Conservation (phyloP, 176 grass and related monocot species). For the Oryza officinalis region DNA sequence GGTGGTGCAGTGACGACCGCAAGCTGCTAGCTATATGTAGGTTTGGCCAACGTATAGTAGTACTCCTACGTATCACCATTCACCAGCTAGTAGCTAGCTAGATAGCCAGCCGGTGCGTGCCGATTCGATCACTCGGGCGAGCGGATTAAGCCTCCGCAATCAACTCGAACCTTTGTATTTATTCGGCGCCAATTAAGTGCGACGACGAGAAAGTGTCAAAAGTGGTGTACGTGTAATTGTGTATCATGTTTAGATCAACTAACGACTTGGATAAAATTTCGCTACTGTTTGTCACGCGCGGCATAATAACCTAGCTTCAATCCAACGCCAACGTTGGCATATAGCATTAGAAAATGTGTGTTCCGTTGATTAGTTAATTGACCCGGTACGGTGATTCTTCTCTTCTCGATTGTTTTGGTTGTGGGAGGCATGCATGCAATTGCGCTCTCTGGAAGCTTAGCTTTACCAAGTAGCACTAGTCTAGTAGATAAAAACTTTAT, state of each 20-base stretch:
- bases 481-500: constrained; percentile 24
- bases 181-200: background rate
- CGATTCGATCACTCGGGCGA: constrained; percentile 12
- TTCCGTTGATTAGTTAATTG: background rate
- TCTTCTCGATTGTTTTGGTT: background rate
- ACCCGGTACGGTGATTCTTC: background rate
- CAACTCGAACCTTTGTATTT: constrained; percentile 35
- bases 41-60: background rate
- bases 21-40: background rate
- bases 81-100: background rate
- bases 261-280: background rate
- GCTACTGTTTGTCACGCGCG: background rate
- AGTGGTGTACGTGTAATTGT: background rate
- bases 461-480: background rate
- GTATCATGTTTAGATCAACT: background rate
- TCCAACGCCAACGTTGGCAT: background rate
- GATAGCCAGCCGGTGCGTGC: background rate
- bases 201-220: background rate
- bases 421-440: background rate
- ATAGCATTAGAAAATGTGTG: background rate
- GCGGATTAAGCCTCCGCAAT: constrained; percentile 19
- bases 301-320: background rate
- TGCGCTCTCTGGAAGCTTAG: background rate
- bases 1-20: background rate
- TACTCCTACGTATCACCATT: background rate